Percentiles rank a stretch among this genome's conserved stretches.
Conservation (phyloP, 1,139 yeast species). For the Chernovozyma aurita region DNA sequence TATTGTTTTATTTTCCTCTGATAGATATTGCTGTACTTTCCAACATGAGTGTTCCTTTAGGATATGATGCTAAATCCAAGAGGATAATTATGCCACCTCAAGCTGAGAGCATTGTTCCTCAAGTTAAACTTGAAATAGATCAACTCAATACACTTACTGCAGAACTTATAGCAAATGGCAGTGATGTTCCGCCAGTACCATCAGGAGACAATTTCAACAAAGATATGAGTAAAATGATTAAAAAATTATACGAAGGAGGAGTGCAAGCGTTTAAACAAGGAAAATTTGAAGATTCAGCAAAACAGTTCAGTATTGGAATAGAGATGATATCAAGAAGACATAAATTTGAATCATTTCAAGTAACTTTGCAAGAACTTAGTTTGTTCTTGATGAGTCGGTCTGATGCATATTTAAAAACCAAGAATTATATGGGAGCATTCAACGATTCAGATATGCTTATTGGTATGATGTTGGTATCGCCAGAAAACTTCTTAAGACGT, state of each 20-base stretch:
- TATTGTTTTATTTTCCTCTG: too few species aligned
- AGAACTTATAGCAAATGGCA: constrained; percentile 54
- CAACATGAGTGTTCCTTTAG: constrained; percentile 19
- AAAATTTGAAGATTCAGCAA: constrained; percentile 67
- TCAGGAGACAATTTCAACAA: constrained; percentile 48
- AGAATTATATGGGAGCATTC: constrained; percentile 66
- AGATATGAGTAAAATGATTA: constrained; percentile 61
- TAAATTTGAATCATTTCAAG: constrained; percentile 80
- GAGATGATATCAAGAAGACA: constrained; percentile 80
- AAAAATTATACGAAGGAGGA: constrained; percentile 72
- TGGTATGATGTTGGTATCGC: constrained; percentile 58
- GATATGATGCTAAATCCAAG: constrained; percentile 28
- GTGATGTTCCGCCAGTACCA: constrained; percentile 72
- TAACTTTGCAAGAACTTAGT: constrained; percentile 73
- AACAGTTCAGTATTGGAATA: constrained; percentile 70
- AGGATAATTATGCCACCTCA: constrained; percentile 22
- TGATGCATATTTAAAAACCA: constrained; percentile 69
- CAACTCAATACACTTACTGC: constrained; percentile 62
- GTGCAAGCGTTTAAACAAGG: constrained; percentile 56
- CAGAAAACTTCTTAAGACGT: constrained; percentile 79
- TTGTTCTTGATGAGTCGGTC: constrained; percentile 74
- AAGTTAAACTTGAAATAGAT: constrained; percentile 43
- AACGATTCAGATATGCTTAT: constrained; percentile 77
- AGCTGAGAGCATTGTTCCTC: constrained; percentile 19
- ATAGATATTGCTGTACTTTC: too few species aligned